Base-by-base conservation (phyloP, 2,329 filamentous ascomycete species). In the Fusarium veterinarium region DNA sequence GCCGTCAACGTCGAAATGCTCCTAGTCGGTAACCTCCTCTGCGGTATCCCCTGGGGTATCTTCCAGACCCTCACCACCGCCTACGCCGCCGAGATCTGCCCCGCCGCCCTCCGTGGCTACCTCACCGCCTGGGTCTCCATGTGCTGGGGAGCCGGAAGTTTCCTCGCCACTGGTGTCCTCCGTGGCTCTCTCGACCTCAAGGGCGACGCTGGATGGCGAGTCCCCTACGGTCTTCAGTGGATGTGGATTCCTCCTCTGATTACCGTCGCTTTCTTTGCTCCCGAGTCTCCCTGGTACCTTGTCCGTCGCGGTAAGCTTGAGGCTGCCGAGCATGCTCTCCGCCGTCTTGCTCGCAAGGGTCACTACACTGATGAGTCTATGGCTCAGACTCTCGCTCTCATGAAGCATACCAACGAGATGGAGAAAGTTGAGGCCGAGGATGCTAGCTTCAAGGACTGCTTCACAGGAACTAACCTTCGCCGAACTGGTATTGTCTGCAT, bases 191-290 rank as follows among this genome's bases (percentile, higher is more conserved):
- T 85, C 11, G 56, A 78, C 5, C 79, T 80, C 20, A 70, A 75
- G 4, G 81, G 82, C 16, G 69, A 86, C 35, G 85, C 84, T 80
- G 81, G 81, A 0, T 87, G 83, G 75, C 80, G 82, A 13, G 84
- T 87, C 7, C 85, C 85, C 2, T 87, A 84, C 55, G 85, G 80
- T 6, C 67, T 87, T 4, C 85, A 87, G 75, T 87, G 86, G 86
- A 72, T 83, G 19, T 87, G 84, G 81, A 82, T 84, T 2, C 74
- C 84, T 8, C 84, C 84, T 2, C 78, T 87, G 20, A 71, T 85
- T 16, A 61, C 84, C 4, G 81, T 80, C 30, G 80, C 83, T 28
- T 76, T 79, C 53, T 79, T 86, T n/a, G 83, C 84, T 1, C 85
- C 86, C 5, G 86, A 87, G 72, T 84, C 81, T 9, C 85, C 85